Base-by-base conservation (phyloP, 2,329 filamentous ascomycete genomes). In the Talaromyces albobiverticillius region DNA sequence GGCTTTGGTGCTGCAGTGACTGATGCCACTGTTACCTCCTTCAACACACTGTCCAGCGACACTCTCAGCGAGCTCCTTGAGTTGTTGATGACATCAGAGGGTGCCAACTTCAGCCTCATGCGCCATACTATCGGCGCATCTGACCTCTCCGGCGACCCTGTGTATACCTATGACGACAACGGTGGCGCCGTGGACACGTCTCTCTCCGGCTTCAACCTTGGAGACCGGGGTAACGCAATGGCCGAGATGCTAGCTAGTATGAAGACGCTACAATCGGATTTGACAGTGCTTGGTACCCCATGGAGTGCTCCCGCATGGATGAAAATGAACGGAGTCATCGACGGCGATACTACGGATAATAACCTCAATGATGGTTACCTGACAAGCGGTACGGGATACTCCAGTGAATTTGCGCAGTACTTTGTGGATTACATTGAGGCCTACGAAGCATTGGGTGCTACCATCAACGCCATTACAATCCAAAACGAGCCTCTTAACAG, bases 381-480 rank as follows among this genome's bases (percentile, higher is more conserved):
- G n/a, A 25, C 22, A 32, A 25, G 4, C 8, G 51, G 42, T 6
- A 1, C 34, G 10, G 43, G 43, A 2, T 47, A 53, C 13, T 42
- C 51, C 23, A 53, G 36, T 34, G 32, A 32, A 41, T 53, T 53
- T 47, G 51, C 51, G 13, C 42, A 47, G 6, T 53, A 53, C 26
- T 53, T 53, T 23, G 51, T 53, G 20, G 45, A 53, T n/a, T 53
- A 53, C 25, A 53, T 53, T 14, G 16, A 47, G 29, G 51, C 51
- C 13, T 53, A 53, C 18, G 32, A 42, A 14, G 26, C 34, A 3
- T 42, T 53, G 16, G 51, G 51, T 42, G 51, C 51, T 16, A 47
- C 34, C n/a, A 47, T 53, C 20, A 16, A 53, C 45, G 51, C 51
- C 16, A 53, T 53, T 10, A 53, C 51, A 3, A 23, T 53, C 10